Percentiles rank a stretch among this genome's conserved stretches.
Evolutionary conservation across 345 rosid genomes (phyloP).

Genomic region (Ceriops tagal): DNA sequence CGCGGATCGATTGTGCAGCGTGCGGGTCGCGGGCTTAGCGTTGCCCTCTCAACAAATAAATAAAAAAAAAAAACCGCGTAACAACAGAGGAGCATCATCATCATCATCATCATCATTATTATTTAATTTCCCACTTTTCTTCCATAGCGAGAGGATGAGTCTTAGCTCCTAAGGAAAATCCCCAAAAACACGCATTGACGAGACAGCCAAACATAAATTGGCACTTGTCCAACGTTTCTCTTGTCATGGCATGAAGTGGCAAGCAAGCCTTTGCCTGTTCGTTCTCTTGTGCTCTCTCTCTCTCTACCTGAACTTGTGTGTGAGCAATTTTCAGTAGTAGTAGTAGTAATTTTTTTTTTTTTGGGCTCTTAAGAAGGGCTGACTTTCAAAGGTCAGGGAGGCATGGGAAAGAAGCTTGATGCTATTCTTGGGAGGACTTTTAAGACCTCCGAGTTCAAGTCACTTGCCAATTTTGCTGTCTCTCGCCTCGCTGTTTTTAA

Average conservation of each 20-base stretch:
- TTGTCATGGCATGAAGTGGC: conserved; percentile 28
- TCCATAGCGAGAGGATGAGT: too few species aligned
- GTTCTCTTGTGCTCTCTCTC: neutral
- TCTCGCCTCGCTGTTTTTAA: conserved; percentile 67
- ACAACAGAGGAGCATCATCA: too few species aligned
- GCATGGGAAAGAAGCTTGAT: conserved; percentile 81
- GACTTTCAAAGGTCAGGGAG: neutral
- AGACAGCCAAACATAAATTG: neutral
- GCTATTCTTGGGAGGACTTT: conserved; percentile 62
- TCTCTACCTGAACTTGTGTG: too few species aligned
- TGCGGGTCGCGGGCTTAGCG: too few species aligned
- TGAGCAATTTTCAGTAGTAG: too few species aligned
- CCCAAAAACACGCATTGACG: neutral
- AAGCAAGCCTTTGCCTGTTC: conserved; percentile 16
- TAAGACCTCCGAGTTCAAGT: conserved; percentile 59
- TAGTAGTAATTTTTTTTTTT: too few species aligned
- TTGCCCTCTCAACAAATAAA: too few species aligned
- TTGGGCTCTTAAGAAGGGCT: too few species aligned
- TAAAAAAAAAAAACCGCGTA: too few species aligned
- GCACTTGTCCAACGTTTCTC: neutral
- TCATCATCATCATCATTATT: too few species aligned
- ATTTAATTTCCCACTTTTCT: too few species aligned
- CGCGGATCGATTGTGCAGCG: too few species aligned
- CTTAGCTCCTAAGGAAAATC: neutral
- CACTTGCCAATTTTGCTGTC: conserved; percentile 53